Conservation (phyloP, 345 rosid species). For the Microcos paniculata region DNA sequence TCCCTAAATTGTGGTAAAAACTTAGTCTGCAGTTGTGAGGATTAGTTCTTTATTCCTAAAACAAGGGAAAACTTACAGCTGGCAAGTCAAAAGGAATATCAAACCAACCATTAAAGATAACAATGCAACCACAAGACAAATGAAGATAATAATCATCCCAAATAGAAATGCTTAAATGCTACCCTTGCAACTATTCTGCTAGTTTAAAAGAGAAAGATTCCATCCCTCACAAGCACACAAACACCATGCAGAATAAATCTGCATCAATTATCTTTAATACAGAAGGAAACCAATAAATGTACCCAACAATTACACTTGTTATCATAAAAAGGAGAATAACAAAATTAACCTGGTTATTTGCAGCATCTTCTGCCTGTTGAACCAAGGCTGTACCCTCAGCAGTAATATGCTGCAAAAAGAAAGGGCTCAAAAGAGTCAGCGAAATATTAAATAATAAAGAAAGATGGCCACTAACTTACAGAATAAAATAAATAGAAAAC, state of each 20-base stretch:
- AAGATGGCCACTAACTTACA: neutral
- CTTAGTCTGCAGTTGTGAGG: neutral
- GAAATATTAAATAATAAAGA: neutral
- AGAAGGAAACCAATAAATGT: neutral
- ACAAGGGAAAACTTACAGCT: neutral
- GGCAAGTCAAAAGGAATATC: neutral
- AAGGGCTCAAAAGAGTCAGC: constrained; percentile 8
- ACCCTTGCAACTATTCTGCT: neutral
- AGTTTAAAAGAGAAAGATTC: constrained; percentile 5
- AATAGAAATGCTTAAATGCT: neutral
- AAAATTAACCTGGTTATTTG: constrained; percentile 59
- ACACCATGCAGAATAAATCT: neutral
- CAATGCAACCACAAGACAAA: neutral
- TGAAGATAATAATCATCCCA: neutral
- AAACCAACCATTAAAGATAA: neutral
- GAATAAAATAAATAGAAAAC: neutral
- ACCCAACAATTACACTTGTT: neutral
- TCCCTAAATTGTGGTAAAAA: neutral
- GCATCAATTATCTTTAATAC: neutral
- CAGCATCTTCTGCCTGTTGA: constrained; percentile 94
- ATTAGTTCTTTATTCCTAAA: no score
- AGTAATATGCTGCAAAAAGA: constrained; percentile 69
- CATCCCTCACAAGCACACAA: constrained; percentile 4
- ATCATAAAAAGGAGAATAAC: neutral
- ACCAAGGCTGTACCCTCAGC: constrained; percentile 82